A percentile compares a stretch with the other conserved stretches of the same genome.
These are phyloP conservation scores for Gardenia jasminoides DNA, from an alignment of 257 asterid genomes.

Conservation along the genomic window DNA sequence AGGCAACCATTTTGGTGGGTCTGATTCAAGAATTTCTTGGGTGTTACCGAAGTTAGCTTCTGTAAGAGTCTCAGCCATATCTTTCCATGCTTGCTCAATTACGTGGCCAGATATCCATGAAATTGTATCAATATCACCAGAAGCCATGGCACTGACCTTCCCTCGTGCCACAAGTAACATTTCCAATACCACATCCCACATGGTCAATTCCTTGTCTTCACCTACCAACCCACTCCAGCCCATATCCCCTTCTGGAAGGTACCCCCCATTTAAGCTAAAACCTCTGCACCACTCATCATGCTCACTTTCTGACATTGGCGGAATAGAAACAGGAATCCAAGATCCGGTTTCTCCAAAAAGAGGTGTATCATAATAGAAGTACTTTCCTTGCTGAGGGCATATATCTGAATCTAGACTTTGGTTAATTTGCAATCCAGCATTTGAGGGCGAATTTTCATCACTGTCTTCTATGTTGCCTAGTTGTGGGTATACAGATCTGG, in stretches of 20 bases:
- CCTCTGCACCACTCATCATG: conserved; percentile 80
- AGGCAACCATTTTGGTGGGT: conserved; percentile 96
- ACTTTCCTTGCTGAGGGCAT: conserved; percentile 45
- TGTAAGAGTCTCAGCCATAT: conserved; percentile 89
- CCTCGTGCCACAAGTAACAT: conserved; percentile 94
- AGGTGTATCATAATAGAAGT: conserved; percentile 76
- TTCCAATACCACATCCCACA: conserved; percentile 98
- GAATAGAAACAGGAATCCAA: conserved; percentile 98
- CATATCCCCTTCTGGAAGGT: conserved; percentile 60
- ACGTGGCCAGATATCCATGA: conserved; percentile 71
- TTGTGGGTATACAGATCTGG: conserved; percentile 25
- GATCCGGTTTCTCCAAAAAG: conserved; percentile 85
- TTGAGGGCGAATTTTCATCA: not conserved
- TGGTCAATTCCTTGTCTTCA: conserved; percentile 79
- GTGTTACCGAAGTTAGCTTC: conserved; percentile 61
- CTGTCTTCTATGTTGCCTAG: conserved; percentile 2
- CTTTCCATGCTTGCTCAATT: conserved; percentile 94
- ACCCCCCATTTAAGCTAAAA: conserved; percentile 70
- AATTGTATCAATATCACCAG: conserved; percentile 63
- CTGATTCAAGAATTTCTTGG: conserved; percentile 80
- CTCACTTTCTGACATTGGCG: conserved; percentile 89
- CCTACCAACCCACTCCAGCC: conserved; percentile 61
- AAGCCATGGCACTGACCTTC: conserved; percentile 61
- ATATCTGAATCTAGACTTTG: conserved; percentile 30
- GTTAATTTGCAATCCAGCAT: conserved; percentile 4